phyloP scores from a whole-genome alignment of 768 basidiomycete genomes.

The Collybiopsis luxurians region DNA sequence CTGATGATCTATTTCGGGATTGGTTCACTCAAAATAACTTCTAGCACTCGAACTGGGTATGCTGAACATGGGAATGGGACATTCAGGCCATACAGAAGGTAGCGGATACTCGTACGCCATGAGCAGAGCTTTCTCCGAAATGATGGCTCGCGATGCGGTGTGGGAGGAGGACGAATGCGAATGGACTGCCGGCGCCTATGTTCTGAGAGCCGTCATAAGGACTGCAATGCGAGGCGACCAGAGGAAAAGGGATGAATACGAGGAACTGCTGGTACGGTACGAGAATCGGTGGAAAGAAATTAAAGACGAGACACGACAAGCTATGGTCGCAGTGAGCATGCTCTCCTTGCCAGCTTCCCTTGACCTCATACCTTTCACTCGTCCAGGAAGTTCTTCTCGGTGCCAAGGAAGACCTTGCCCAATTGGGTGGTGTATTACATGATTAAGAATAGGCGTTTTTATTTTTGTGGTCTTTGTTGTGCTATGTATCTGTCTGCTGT shows the following conservation, averaged over 20 bases:
- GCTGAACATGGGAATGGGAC: slow-evolving; percentile 38
- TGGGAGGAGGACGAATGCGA: slow-evolving; percentile 69
- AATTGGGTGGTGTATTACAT: slow-evolving; percentile 28
- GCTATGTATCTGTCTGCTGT: not conserved
- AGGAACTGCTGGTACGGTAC: slow-evolving; percentile 51
- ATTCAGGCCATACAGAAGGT: slow-evolving; percentile 35
- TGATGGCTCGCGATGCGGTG: slow-evolving; percentile 62
- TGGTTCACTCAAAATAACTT: too few relatives aligned
- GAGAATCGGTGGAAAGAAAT: slow-evolving; percentile 72
- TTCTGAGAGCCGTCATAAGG: slow-evolving; percentile 55
- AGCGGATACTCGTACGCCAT: slow-evolving; percentile 42
- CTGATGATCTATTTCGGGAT: too few relatives aligned
- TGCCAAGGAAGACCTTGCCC: slow-evolving; percentile 52
- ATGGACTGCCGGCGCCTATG: slow-evolving; percentile 64
- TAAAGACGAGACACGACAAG: slow-evolving; percentile 63
- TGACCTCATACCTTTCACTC: not conserved
- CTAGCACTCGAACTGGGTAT: slow-evolving; percentile 59
- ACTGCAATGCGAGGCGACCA: slow-evolving; percentile 46
- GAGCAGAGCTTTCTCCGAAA: slow-evolving; percentile 51
- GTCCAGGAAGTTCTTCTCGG: slow-evolving; percentile 47
- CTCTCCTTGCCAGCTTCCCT: not conserved
- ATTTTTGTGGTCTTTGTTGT: not conserved
- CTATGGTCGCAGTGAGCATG: slow-evolving; percentile 52
- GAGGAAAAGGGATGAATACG: slow-evolving; percentile 50
- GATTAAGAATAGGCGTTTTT: not conserved